A percentile compares a stretch with the other conserved stretches of the same genome.
These are phyloP conservation scores for Fusarium irregulare DNA, from an alignment of 2,329 filamentous ascomycete species.

Conservation along the genomic window DNA sequence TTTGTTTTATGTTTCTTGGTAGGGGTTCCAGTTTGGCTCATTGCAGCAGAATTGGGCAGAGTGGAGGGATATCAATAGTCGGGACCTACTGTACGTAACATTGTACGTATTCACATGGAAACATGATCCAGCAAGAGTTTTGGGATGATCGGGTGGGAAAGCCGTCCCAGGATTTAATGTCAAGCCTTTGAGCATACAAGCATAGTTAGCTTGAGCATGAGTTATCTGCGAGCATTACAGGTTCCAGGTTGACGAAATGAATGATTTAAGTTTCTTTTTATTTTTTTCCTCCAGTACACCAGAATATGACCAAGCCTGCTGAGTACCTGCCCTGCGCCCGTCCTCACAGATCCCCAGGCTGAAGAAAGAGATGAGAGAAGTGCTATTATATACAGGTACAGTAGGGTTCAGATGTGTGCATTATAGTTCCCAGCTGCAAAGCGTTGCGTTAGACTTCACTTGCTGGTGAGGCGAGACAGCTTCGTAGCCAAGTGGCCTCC, in stretches of 20 bases:
- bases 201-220: background rate
- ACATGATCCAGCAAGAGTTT: conserved; percentile 18
- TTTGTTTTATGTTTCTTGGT: conserved; percentile 34
- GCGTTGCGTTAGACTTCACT: conserved; percentile 44
- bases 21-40: conserved; percentile 32
- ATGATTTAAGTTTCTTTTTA: conserved; percentile 19
- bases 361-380: conserved; percentile 40
- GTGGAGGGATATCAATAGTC: conserved; percentile 8
- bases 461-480: conserved; percentile 38
- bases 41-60: conserved; percentile 12
- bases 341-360: conserved; percentile 31
- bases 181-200: conserved; percentile 8
- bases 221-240: background rate
- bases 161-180: conserved; percentile 26
- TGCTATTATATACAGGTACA: conserved; percentile 49
- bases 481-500: conserved; percentile 31
- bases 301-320: conserved; percentile 32
- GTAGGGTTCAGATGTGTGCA: conserved; percentile 44
- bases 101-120: conserved; percentile 28
- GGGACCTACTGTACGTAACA: conserved; percentile 20
- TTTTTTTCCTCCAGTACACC: conserved; percentile 20
- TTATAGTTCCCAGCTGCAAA: conserved; percentile 47
- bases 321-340: conserved; percentile 32
- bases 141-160: conserved; percentile 17
- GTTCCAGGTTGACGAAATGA: conserved; percentile 16